Conservation (phyloP, 352 stramenopile species). For the Hyaloperonospora arabidopsidis region DNA sequence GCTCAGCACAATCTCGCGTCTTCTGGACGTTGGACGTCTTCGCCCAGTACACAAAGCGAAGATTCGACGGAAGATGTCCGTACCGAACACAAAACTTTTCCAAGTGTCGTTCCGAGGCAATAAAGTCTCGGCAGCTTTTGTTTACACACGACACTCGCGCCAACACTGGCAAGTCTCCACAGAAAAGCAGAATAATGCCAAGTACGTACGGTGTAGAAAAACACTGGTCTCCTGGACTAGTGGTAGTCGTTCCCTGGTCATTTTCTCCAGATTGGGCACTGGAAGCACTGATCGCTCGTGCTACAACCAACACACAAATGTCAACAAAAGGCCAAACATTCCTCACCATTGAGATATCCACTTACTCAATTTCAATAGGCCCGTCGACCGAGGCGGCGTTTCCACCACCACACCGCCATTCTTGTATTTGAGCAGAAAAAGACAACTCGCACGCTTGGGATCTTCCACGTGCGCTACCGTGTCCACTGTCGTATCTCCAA, state of each 20-base stretch:
- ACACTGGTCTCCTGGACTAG: slow-evolving; percentile 32
- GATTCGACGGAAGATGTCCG: slow-evolving; percentile 40
- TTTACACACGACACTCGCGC: slow-evolving; percentile 49
- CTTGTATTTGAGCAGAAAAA: slow-evolving; percentile 62
- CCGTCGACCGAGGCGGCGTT: slow-evolving; percentile 25
- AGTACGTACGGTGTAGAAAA: slow-evolving; percentile 58
- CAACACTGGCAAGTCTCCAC: slow-evolving; percentile 45
- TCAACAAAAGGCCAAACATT: slow-evolving; percentile 3
- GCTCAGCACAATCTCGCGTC: slow-evolving; percentile 42
- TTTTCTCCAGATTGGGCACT: slow-evolving; percentile 19
- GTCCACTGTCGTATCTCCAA: slow-evolving; percentile 52
- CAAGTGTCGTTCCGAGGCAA: slow-evolving; percentile 51
- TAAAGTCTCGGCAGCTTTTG: slow-evolving; percentile 45
- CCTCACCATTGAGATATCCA: background rate
- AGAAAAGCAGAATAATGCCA: slow-evolving; percentile 68
- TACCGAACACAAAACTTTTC: slow-evolving; percentile 82
- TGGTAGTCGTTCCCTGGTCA: slow-evolving; percentile 1
- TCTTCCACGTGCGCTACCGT: slow-evolving; percentile 41
- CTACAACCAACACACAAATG: slow-evolving; percentile 11
- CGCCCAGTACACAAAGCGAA: slow-evolving; percentile 76
- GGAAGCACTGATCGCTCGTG: slow-evolving; percentile 25
- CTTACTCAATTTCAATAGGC: slow-evolving; percentile 44
- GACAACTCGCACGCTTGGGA: slow-evolving; percentile 30
- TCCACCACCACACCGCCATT: slow-evolving; percentile 5
- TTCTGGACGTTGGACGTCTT: slow-evolving; percentile 36